Base-by-base conservation (phyloP, 2,329 filamentous ascomycete genomes). In the Colletotrichum tanaceti region DNA sequence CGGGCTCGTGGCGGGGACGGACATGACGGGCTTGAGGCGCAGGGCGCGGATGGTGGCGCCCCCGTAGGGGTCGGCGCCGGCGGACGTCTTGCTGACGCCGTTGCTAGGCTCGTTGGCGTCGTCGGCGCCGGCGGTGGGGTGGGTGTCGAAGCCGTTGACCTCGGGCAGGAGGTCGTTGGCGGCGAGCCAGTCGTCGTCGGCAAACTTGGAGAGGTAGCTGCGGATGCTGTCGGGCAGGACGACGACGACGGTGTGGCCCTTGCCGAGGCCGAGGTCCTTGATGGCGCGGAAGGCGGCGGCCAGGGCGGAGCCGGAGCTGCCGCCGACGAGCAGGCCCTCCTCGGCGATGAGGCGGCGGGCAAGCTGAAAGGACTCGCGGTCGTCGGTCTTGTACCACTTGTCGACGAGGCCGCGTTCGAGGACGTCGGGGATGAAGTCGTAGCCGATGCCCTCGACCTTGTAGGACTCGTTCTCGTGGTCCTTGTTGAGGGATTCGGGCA, bases 381-480 rank as follows among this genome's bases (percentile, higher is more conserved):
- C 96, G 70, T 95, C 93, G 4, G 96, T 99, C 88, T 99, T 99
- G 84, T 98, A 98, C 96, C 96, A 99, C 77, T 91, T 92, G 79
- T 98, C 93, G 38, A 99, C 92, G 5, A 87, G 79, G 35, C 90
- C 81, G 76, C 91, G 93, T 73, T 96, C 90, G 63, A 99, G 85
- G 5, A 99, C 97, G 28, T 98, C 93, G 7, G 97, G 96, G 68
- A 99, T 92, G 79, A 99, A 99, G 79, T 99, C 96, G 79, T 99
- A 99, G 22, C 96, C 96, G 75, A 99, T 99, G 50, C 96, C 96
- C 83, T 99, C 96, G 0, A 99, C 96, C 83, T 99, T 98, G 85
- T 99, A 99, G 1, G 90, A 85, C 79, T 93, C 90, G 76, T 98
- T 95, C 70, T 88, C 87, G 77, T 90, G 88, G 72, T 93, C 91